Evolutionary conservation across 192 early-diverging fungal species (phyloP).

Genomic region (Coemansia sp.): DNA sequence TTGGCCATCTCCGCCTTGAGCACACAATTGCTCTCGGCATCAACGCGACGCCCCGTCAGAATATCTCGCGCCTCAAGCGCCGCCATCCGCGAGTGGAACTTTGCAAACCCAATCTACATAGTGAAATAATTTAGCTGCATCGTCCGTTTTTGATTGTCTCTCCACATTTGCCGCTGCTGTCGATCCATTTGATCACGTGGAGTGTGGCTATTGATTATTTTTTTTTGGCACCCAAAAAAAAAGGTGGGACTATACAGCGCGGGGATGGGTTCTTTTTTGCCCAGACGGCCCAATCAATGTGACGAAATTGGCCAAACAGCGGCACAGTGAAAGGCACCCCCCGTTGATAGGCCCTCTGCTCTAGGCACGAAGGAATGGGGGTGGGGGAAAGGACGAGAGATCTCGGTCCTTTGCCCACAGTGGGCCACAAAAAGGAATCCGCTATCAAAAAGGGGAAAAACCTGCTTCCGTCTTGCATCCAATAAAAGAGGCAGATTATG

Average conservation of each 20-base stretch:
- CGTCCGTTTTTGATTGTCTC: not conserved
- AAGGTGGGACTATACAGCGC: not conserved
- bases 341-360: not conserved
- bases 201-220: constrained; percentile 7
- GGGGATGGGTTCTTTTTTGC: no score
- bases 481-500: not conserved
- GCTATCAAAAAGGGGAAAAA: not conserved
- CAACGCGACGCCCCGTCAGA: constrained; percentile 88
- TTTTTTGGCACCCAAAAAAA: constrained; percentile 14
- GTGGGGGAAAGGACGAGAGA: not conserved
- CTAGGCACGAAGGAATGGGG: not conserved
- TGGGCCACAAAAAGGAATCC: not conserved
- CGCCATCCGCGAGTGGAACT: constrained; percentile 88
- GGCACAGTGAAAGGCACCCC: not conserved
- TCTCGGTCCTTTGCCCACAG: not conserved
- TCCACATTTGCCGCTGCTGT: constrained; percentile 1
- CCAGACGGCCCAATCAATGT: not conserved
- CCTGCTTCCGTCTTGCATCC: not conserved
- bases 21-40: constrained; percentile 78
- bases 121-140: constrained; percentile 4
- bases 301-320: not conserved
- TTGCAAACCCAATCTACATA: constrained; percentile 91
- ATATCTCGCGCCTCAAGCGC: constrained; percentile 91
- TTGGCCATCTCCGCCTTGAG: constrained; percentile 99
- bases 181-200: constrained; percentile 1